Evolutionary conservation across 2,329 filamentous ascomycete species (phyloP), one percentile per base, ranked within the genome.

Genomic region (Epichloe gansuensis): DNA sequence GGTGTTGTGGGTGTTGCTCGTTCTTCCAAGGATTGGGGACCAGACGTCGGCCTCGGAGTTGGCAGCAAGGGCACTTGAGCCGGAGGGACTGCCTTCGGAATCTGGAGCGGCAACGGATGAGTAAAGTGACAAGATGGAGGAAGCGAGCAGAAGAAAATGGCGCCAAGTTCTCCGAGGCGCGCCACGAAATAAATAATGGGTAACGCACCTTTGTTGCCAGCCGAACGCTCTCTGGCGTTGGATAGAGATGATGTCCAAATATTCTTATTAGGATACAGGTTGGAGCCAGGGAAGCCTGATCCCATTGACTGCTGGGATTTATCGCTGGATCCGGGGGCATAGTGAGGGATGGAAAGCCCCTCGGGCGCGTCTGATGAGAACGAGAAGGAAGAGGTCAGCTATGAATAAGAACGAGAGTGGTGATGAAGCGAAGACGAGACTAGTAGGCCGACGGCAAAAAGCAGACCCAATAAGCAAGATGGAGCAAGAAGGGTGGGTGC

Each of bases 31-130:
- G 76, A 39, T 75, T 70, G 57, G 73, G 55, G 38, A 44, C 81
- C 83, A 87, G 46, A 75, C 72, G 59, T 87, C 83, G 17, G 80
- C 78, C 61, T 88, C 83, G 9, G 85, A 86, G 43, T 82, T 80
- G 45, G 80, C 75, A 55, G 86, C 75, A 41, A 90, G 72, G 54
- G 84, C 85, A 55, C 82, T 77, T 5, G 85, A 88, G 48, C 85
- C 86, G 3, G 81, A 82, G 61, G 83, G 80, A 52, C 62, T 59
- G 31, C 63, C 62, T 52, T 68, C 62, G 52, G 61, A 51, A 17
- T 66, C 66, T 66, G 39, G 6, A 6, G 12, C 35, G 48, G 17
- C 28, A 53, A 25, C 25, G 17, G 44, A 37, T 31, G 48, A 13
- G 58, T 11, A 44, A 3, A 21, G 13, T 28, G 5, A n/a, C 11